Base-by-base conservation (phyloP, 163 green algal species). In the Picocystis sp. region DNA sequence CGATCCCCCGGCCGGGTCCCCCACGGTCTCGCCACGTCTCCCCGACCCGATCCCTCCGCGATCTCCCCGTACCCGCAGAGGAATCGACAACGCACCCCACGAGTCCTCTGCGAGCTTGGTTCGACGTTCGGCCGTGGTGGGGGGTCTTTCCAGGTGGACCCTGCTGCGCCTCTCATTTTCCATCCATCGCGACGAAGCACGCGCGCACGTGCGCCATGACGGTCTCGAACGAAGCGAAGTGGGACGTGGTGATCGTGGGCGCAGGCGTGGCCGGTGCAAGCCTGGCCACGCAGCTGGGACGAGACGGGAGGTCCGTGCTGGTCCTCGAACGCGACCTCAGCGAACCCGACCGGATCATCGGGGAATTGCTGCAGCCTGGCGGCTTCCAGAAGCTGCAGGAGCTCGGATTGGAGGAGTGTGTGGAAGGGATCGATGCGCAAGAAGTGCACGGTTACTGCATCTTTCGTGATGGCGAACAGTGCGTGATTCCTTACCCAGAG, bases 301-400 rank as follows among this genome's bases (percentile, higher is more conserved):
- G 44, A 50, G 21, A 50, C 44, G 22, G 44, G 9, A 50, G 22
- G 44, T 50, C 22, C 44, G 82, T 95, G 47, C 70, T 98, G 45
- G 54, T 96, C 33, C 57, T 98, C 35, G 89, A 98, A 67, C 74
- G 86, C 0, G 84, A 96, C 52, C 56, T 96, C 6, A 53, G 56
- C 2, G 80, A 95, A 76, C 89, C 89, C 24, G 87, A 97, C 65
- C 69, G 89, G 14, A 97, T 98, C 35, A 82, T 98, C 25, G 89
- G 89, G 0, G 89, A 98, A 78, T 76, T 98, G 61, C 76, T 98
- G 56, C 84, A 94, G 66, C 88, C 88, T 10, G 89, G 89, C 10
- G 89, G 89, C 52, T 94, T 90, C 61, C 59, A 93, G 22, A 80
- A 78, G 74, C 76, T 98, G 2, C 84, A 93, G 43, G 57, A 74